Conservation (phyloP, 1,284 basidiomycete genomes). For the Cutaneotrichosporon sp. region DNA sequence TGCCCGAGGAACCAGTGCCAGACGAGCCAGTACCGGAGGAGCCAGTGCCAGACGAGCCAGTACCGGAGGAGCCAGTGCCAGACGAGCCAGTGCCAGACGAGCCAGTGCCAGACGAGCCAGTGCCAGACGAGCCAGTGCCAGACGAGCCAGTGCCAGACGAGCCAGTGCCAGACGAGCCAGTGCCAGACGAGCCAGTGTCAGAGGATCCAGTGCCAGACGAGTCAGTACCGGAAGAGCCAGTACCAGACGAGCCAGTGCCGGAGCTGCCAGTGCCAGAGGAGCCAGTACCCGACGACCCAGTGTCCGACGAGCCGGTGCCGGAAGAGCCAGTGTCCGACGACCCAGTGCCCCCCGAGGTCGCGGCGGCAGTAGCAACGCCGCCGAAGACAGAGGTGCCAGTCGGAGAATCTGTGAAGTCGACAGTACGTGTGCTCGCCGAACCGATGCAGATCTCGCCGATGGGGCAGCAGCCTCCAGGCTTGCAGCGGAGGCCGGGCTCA, state of each 20-base stretch:
- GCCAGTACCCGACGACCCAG: neutral
- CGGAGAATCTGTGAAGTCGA: neutral
- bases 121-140: neutral
- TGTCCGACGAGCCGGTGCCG: neutral
- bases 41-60: neutral
- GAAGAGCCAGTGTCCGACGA: neutral
- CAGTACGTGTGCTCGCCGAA: neutral
- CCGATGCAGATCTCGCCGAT: neutral
- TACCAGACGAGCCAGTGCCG: constrained; percentile 2
- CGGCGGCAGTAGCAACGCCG: neutral
- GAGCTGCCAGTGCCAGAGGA: neutral
- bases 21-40: neutral
- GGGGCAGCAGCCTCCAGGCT: neutral
- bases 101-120: neutral
- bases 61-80: neutral
- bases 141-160: neutral
- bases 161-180: constrained; percentile 1
- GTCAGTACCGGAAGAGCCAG: too few relatives aligned
- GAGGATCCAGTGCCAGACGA: too few relatives aligned
- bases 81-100: neutral
- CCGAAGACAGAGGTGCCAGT: neutral
- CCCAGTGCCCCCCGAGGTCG: too few relatives aligned
- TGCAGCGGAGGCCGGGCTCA: neutral
- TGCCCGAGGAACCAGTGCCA: too few relatives aligned
- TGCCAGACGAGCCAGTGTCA: too few relatives aligned